These are phyloP conservation scores for Pulveroboletus ravenelii DNA, from an alignment of 768 basidiomycete species.

Conservation along the genomic window DNA sequence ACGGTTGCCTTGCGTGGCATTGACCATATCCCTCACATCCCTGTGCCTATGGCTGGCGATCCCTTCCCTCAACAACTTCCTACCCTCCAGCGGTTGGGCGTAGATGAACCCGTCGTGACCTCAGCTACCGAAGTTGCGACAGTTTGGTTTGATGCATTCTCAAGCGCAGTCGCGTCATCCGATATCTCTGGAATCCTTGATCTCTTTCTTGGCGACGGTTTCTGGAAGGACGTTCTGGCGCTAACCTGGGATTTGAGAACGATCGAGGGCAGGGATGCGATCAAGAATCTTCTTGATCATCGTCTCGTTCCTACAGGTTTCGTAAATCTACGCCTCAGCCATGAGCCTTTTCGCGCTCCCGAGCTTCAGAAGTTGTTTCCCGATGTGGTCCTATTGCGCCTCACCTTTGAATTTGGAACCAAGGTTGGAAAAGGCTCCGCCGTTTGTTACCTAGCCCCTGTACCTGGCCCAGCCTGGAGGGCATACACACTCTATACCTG, in stretches of 20 bases:
- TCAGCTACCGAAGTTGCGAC: conserved; percentile 22
- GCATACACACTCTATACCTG: conserved; percentile 57
- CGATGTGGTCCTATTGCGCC: conserved; percentile 55
- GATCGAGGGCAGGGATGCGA: conserved; percentile 36
- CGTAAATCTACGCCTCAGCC: conserved; percentile 15
- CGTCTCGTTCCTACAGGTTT: conserved; percentile 30
- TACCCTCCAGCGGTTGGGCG: conserved; percentile 26
- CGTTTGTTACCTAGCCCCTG: conserved; percentile 50
- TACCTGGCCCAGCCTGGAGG: conserved; percentile 46
- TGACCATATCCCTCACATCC: not conserved
- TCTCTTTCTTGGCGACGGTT: conserved; percentile 28
- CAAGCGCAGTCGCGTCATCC: conserved; percentile 16
- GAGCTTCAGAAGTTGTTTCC: conserved; percentile 40
- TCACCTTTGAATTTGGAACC: conserved; percentile 52
- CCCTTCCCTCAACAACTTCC: conserved; percentile 26
- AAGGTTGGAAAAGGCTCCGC: conserved; percentile 47
- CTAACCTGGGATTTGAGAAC: conserved; percentile 56
- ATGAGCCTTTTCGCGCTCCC: conserved; percentile 23
- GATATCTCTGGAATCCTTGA: conserved; percentile 17
- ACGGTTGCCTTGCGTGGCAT: no score
- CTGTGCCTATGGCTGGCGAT: conserved; percentile 14
- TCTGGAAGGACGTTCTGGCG: conserved; percentile 52
- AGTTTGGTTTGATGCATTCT: conserved; percentile 24
- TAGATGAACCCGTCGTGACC: conserved; percentile 16
- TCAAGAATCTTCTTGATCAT: conserved; percentile 37